phyloP scores from a whole-genome alignment of 2,329 filamentous ascomycete species.

The Plenodomus tracheiphilus region DNA sequence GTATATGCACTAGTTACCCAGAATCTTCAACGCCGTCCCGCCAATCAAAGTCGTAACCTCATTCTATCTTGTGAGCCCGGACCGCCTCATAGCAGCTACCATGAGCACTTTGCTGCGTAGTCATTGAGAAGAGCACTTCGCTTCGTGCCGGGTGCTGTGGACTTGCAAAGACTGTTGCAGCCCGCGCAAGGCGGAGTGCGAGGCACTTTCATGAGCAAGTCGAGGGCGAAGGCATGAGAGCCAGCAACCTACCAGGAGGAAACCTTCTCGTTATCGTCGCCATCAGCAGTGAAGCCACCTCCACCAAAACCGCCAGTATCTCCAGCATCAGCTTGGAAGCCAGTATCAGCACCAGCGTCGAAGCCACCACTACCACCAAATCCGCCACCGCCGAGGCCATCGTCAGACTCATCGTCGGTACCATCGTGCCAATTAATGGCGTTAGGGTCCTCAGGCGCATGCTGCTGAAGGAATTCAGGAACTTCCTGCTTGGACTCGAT shows the following conservation, averaged over 20 bases:
- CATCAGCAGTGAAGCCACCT: slow-evolving; percentile 9
- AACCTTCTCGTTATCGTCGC: slow-evolving; percentile 24
- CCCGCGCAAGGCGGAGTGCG: background rate
- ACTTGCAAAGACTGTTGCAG: background rate
- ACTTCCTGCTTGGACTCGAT: slow-evolving; percentile 77
- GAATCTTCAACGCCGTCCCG: slow-evolving; percentile 1
- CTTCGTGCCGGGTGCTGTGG: background rate
- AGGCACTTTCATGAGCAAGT: slow-evolving; percentile 1
- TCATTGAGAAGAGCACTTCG: slow-evolving; percentile 1
- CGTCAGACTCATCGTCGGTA: slow-evolving; percentile 42
- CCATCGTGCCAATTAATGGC: slow-evolving; percentile 59
- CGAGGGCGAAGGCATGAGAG: background rate
- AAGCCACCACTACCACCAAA: slow-evolving; percentile 10
- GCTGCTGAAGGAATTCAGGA: slow-evolving; percentile 76
- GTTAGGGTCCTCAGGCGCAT: slow-evolving; percentile 61
- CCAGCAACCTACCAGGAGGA: slow-evolving; percentile 28
- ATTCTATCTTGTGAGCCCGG: slow-evolving; percentile 8
- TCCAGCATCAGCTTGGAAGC: slow-evolving; percentile 12
- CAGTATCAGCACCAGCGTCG: slow-evolving; percentile 9
- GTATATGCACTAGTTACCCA: slow-evolving; percentile 12
- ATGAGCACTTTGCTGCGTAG: background rate
- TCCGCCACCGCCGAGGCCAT: slow-evolving; percentile 19
- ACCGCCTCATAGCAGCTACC: slow-evolving; percentile 14
- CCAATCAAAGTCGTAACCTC: slow-evolving; percentile 15
- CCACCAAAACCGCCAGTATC: slow-evolving; percentile 10